Conservation (phyloP, 2,329 filamentous ascomycete genomes). For the Neodidymelliopsis sp. region DNA sequence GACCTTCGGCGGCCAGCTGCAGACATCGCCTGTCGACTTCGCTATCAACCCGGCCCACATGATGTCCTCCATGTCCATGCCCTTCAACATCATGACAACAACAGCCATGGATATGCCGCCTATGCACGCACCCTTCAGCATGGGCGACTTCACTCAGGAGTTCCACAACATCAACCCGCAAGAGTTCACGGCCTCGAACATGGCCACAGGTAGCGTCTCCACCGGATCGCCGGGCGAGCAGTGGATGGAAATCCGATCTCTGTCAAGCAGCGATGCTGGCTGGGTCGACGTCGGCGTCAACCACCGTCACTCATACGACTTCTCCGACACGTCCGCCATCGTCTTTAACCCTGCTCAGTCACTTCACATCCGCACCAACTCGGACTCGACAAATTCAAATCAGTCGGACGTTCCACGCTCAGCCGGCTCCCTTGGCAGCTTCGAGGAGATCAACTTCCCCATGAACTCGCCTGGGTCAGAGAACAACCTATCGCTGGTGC, state of each 20-base stretch:
- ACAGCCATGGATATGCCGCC: constrained; percentile 54
- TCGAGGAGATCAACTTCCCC: constrained; percentile 75
- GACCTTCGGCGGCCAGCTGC: constrained; percentile 51
- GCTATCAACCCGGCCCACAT: constrained; percentile 52
- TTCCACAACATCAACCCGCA: constrained; percentile 62
- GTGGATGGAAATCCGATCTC: constrained; percentile 84
- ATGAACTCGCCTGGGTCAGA: constrained; percentile 87
- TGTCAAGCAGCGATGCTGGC: constrained; percentile 85
- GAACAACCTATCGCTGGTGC: constrained; percentile 35
- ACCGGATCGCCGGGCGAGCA: constrained; percentile 77
- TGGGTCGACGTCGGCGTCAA: constrained; percentile 78
- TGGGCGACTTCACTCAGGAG: constrained; percentile 76
- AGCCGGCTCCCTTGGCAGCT: constrained; percentile 77
- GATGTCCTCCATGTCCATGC: constrained; percentile 53
- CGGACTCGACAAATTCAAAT: constrained; percentile 84
- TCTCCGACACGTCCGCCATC: constrained; percentile 63
- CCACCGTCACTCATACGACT: constrained; percentile 72
- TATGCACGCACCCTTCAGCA: constrained; percentile 43
- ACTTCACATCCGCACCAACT: constrained; percentile 83
- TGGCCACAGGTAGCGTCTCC: constrained; percentile 48
- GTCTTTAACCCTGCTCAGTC: constrained; percentile 95
- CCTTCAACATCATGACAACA: constrained; percentile 52
- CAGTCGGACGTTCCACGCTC: constrained; percentile 68
- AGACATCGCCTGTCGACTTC: constrained; percentile 57
- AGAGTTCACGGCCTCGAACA: constrained; percentile 44